Conservation (phyloP, 495 filamentous ascomycete genomes). For the Chaetomidium leptoderma region DNA sequence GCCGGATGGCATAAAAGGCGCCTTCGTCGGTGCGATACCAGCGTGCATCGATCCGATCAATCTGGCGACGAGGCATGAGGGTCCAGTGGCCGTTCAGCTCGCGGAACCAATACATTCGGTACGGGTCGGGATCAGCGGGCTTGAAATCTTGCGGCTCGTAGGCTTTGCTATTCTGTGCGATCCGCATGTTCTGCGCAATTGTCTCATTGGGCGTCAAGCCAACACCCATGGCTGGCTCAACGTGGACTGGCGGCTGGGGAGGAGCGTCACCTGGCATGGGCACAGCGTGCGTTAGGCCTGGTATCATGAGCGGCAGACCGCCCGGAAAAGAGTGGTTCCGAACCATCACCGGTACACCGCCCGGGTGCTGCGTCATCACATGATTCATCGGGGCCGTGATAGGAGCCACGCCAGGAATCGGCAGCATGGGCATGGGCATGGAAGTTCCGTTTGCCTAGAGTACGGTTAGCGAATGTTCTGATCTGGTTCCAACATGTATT, state of each 20-base stretch:
- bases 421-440: conserved; percentile 19
- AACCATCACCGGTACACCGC: conserved; percentile 19
- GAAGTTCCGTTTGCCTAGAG: conserved; percentile 8
- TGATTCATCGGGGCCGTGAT: conserved; percentile 16
- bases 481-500: not conserved
- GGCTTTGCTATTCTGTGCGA: conserved; percentile 38
- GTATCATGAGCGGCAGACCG: conserved; percentile 9
- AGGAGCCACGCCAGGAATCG: conserved; percentile 12
- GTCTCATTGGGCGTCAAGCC: conserved; percentile 39
- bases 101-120: conserved; percentile 49
- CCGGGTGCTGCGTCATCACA: conserved; percentile 21
- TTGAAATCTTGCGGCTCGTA: conserved; percentile 49
- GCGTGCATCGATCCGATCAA: conserved; percentile 47
- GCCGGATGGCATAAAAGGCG: conserved; percentile 47
- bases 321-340: conserved; percentile 10
- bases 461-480: not conserved
- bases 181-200: conserved; percentile 35
- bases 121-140: conserved; percentile 48
- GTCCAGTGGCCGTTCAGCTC: conserved; percentile 47
- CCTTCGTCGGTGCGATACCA: conserved; percentile 48
- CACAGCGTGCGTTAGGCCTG: conserved; percentile 6
- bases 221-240: conserved; percentile 36
- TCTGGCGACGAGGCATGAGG: conserved; percentile 43
- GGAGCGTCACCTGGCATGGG: conserved; percentile 14
- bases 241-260: conserved; percentile 19